phyloP scores from a whole-genome alignment of 805 yeast species.

The Yarrowia yakushimensis region DNA sequence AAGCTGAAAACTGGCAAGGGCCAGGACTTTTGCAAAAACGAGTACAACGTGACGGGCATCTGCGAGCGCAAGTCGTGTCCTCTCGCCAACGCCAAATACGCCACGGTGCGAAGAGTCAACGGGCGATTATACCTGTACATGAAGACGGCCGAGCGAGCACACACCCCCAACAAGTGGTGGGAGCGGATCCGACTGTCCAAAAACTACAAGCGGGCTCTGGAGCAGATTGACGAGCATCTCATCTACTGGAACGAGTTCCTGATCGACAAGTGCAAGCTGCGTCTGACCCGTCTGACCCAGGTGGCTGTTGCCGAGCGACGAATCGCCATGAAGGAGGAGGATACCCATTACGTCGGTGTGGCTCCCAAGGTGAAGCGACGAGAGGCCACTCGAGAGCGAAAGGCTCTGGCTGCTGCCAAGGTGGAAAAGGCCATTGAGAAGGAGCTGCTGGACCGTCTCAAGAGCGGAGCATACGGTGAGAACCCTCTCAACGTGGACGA shows the following conservation, averaged over 20 bases:
- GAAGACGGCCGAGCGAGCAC: constrained; percentile 97
- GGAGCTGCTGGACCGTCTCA: constrained; percentile 88
- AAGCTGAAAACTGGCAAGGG: constrained; percentile 84
- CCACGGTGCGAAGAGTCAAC: constrained; percentile 39
- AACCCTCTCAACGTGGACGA: constrained; percentile 96
- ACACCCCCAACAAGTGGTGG: constrained; percentile 92
- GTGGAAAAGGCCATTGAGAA: constrained; percentile 95
- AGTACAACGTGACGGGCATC: constrained; percentile 91
- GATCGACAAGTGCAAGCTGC: constrained; percentile 91
- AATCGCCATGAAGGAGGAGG: constrained; percentile 83
- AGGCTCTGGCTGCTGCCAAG: constrained; percentile 94
- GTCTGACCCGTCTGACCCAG: constrained; percentile 90
- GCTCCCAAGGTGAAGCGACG: constrained; percentile 93
- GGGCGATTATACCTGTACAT: constrained; percentile 54
- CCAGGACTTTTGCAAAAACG: constrained; percentile 92
- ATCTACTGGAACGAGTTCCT: constrained; percentile 91
- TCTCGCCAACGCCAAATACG: constrained; percentile 60
- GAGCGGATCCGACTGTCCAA: constrained; percentile 87
- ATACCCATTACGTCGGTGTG: constrained; percentile 87
- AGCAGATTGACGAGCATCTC: constrained; percentile 82
- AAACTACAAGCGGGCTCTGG: constrained; percentile 81
- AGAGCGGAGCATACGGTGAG: constrained; percentile 98
- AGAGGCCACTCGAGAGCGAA: constrained; percentile 91
- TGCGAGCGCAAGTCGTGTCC: constrained; percentile 96
- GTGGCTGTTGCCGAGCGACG: constrained; percentile 94